A percentile compares a stretch with the other conserved stretches of the same genome.
Conservation (phyloP, 2,329 filamentous ascomycete species). For the Diaporthe vaccinii region DNA sequence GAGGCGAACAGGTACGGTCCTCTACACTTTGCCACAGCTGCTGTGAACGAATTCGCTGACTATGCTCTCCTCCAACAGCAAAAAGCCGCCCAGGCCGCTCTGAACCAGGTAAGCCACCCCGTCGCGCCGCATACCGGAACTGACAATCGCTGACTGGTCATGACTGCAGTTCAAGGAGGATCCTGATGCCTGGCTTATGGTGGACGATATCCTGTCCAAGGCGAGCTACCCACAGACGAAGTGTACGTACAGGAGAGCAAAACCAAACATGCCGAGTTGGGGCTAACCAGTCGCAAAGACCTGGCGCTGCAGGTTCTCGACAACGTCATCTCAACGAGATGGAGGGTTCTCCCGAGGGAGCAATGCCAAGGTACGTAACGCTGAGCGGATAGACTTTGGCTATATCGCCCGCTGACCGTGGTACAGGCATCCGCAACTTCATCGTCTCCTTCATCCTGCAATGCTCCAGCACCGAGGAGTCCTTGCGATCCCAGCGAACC, state of each 20-base stretch:
- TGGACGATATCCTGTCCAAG: conserved; percentile 96
- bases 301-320: conserved; percentile 96
- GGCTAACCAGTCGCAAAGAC: conserved; percentile 64
- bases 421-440: conserved; percentile 94
- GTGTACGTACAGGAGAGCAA: conserved; percentile 70
- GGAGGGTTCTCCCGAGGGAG: conserved; percentile 96
- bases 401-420: conserved; percentile 43
- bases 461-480: conserved; percentile 90
- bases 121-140: conserved; percentile 30
- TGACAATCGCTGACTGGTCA: conserved; percentile 46
- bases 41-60: conserved; percentile 51
- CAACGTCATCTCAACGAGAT: conserved; percentile 98
- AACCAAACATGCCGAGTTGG: conserved; percentile 29
- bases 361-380: conserved; percentile 84
- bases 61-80: conserved; percentile 71
- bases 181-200: conserved; percentile 96
- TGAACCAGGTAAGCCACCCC: conserved; percentile 83
- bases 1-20: conserved; percentile 85
- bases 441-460: conserved; percentile 99
- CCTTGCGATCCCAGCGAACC: conserved; percentile 84
- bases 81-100: conserved; percentile 92
- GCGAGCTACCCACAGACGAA: conserved; percentile 96
- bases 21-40: conserved; percentile 21
- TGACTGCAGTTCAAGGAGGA: conserved; percentile 92
- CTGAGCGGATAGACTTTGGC: background rate